Evolutionary conservation across 2,329 filamentous ascomycete species (phyloP).

Genomic region (Aspergillus calidoustus): DNA sequence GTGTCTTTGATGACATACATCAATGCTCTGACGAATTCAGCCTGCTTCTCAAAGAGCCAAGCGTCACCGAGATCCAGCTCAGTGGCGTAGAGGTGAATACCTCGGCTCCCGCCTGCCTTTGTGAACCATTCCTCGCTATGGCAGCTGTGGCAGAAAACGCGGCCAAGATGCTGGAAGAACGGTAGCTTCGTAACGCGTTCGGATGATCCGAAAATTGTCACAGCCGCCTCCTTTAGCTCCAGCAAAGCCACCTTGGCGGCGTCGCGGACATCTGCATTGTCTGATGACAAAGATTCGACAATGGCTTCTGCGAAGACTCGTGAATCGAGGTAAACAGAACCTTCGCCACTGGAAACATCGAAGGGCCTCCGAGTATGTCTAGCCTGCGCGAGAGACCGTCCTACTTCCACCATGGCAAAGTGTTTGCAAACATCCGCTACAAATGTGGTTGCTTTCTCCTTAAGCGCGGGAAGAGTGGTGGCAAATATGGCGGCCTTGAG

Average conservation of each 20-base stretch:
- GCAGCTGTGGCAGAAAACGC: slow-evolving; percentile 89
- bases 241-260: slow-evolving; percentile 79
- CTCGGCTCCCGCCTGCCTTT: slow-evolving; percentile 88
- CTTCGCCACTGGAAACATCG: slow-evolving; percentile 83
- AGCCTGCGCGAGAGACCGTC: slow-evolving; percentile 77
- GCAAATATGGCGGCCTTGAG: slow-evolving; percentile 89
- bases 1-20: slow-evolving; percentile 99
- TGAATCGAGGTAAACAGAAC: slow-evolving; percentile 84
- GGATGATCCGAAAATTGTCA: slow-evolving; percentile 77
- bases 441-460: slow-evolving; percentile 74
- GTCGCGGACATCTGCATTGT: slow-evolving; percentile 77
- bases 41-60: slow-evolving; percentile 82
- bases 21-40: slow-evolving; percentile 86
- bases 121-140: slow-evolving; percentile 99
- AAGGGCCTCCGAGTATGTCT: slow-evolving; percentile 80
- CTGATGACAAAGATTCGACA: slow-evolving; percentile 86
- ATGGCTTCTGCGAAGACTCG: slow-evolving; percentile 86
- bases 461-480: slow-evolving; percentile 78
- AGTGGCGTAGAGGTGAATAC: slow-evolving; percentile 85
- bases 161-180: slow-evolving; percentile 83
- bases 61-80: slow-evolving; percentile 80
- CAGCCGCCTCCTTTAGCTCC: slow-evolving; percentile 75
- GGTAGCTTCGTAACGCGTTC: slow-evolving; percentile 74
- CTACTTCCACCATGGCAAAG: slow-evolving; percentile 88
- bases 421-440: slow-evolving; percentile 83